Conservation (phyloP, 2,329 filamentous ascomycete species). For the Metarhizium anisopliae region DNA sequence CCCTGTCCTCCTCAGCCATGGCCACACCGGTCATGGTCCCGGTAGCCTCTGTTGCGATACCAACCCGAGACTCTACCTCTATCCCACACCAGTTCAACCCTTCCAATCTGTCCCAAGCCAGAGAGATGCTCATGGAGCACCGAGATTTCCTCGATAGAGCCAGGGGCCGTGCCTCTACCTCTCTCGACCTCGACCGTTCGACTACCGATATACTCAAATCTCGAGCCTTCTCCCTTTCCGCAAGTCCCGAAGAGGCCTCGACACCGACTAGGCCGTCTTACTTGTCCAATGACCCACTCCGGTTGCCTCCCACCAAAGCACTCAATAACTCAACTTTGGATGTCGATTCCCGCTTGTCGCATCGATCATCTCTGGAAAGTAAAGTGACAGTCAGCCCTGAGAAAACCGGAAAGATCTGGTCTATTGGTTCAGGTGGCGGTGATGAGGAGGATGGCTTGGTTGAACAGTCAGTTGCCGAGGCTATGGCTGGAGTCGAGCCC, state of each 20-base stretch:
- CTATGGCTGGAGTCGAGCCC: constrained; percentile 51
- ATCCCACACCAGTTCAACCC: constrained; percentile 24
- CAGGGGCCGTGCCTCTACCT: constrained; percentile 21
- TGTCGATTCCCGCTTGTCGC: constrained; percentile 15
- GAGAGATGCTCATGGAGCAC: constrained; percentile 27
- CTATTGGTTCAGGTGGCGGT: constrained; percentile 45
- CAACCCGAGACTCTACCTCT: constrained; percentile 19
- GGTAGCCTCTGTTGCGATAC: constrained; percentile 18
- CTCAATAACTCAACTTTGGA: constrained; percentile 8
- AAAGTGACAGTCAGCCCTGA: constrained; percentile 38
- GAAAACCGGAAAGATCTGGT: constrained; percentile 57
- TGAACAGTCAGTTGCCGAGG: constrained; percentile 56
- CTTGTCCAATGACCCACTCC: constrained; percentile 8
- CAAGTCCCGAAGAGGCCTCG: constrained; percentile 18
- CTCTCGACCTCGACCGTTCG: constrained; percentile 25
- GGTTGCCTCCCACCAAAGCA: constrained; percentile 5
- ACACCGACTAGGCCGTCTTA: constrained; percentile 13
- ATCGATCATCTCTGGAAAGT: constrained; percentile 31
- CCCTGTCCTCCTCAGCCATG: constrained; percentile 15
- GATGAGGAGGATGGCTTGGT: constrained; percentile 47
- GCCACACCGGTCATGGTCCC: constrained; percentile 23
- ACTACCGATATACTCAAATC: constrained; percentile 15
- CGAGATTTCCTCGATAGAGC: constrained; percentile 22
- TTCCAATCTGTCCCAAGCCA: constrained; percentile 22
- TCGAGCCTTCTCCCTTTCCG: constrained; percentile 16